Percentiles rank a stretch among this genome's conserved stretches.
These are phyloP conservation scores for Trypanosoma avium DNA, from an alignment of 208 protist species.

Conservation along the genomic window DNA sequence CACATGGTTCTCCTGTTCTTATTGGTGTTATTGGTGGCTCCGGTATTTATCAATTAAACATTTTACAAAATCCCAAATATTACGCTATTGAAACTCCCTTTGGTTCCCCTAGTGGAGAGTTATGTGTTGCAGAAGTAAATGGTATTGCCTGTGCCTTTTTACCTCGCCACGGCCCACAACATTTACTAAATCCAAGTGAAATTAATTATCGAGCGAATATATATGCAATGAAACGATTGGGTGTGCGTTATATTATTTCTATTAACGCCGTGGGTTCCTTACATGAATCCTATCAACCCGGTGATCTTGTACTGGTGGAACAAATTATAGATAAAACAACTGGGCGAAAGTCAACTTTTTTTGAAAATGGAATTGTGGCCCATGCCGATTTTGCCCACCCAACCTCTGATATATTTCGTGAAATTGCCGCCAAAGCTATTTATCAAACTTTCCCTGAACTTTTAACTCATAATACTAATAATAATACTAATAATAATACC, in stretches of 20 bases:
- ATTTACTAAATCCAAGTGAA: constrained; percentile 79
- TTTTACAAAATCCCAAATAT: constrained; percentile 41
- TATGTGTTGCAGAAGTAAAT: constrained; percentile 69
- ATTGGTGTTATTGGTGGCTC: constrained; percentile 88
- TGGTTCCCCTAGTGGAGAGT: constrained; percentile 59
- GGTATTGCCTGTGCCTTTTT: constrained; percentile 80
- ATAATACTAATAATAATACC: too few species aligned
- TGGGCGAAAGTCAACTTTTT: constrained; percentile 80
- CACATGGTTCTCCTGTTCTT: constrained; percentile 45
- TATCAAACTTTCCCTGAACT: constrained; percentile 37
- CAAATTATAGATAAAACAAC: constrained; percentile 89
- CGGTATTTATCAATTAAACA: constrained; percentile 80
- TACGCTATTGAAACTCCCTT: constrained; percentile 87
- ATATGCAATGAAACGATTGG: constrained; percentile 87
- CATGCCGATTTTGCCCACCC: constrained; percentile 86
- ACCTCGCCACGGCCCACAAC: constrained; percentile 77
- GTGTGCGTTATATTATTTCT: constrained; percentile 80
- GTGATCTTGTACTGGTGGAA: constrained; percentile 87
- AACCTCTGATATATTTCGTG: constrained; percentile 48
- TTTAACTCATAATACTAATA: neutral
- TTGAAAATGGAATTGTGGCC: constrained; percentile 72
- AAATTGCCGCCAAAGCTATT: constrained; percentile 41
- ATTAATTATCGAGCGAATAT: constrained; percentile 93
- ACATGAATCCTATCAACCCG: constrained; percentile 61
- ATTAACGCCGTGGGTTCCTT: constrained; percentile 91